Evolutionary conservation across 345 rosid genomes (phyloP).

Genomic region (Citrus reticulata): DNA sequence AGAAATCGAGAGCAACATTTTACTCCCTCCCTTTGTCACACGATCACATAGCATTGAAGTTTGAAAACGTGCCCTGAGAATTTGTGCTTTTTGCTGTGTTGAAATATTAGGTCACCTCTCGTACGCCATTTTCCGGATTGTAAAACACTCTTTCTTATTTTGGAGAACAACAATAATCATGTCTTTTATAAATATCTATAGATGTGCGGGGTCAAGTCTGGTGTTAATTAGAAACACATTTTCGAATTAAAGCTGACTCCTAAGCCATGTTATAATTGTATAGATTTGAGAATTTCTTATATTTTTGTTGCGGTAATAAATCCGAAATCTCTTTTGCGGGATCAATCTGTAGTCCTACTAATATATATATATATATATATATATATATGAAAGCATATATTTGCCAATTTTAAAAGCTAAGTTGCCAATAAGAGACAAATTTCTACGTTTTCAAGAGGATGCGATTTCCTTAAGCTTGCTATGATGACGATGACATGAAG

Average conservation of each 20-base stretch:
- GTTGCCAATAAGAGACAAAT: slow-evolving; percentile 12
- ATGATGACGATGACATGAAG: background rate
- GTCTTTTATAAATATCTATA: too few species aligned
- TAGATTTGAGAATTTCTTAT: background rate
- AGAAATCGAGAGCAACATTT: background rate
- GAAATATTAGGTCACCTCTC: too few species aligned
- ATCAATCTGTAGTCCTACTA: background rate
- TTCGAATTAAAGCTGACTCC: background rate
- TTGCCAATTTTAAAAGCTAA: slow-evolving; percentile 24
- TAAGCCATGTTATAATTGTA: background rate
- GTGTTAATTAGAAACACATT: background rate
- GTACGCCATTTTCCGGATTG: background rate
- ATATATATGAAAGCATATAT: background rate
- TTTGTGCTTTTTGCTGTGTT: background rate
- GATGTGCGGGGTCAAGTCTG: background rate
- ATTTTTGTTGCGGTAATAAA: too few species aligned
- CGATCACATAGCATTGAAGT: background rate
- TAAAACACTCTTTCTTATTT: background rate
- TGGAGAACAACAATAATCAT: background rate
- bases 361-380: too few species aligned
- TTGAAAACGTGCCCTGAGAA: background rate
- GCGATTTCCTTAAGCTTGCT: background rate
- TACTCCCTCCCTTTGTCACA: background rate
- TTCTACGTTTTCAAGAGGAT: slow-evolving; percentile 13
- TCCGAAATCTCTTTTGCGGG: background rate